phyloP scores from a whole-genome alignment of 768 basidiomycete species.

The Serendipita sp. region DNA sequence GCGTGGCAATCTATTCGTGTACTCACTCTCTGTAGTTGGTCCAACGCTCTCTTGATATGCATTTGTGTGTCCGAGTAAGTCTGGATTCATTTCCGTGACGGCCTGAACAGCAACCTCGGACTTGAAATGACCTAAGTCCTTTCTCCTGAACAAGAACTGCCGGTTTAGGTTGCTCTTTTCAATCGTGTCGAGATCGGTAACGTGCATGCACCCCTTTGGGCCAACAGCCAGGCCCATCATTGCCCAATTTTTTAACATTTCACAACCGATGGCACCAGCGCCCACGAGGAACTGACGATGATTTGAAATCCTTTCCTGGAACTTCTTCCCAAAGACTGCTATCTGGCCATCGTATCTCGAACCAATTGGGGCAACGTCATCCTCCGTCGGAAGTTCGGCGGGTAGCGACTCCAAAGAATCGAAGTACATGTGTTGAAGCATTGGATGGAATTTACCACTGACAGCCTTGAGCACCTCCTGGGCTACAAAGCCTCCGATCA shows the following conservation, averaged over 20 bases:
- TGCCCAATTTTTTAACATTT: conserved; percentile 98
- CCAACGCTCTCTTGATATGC: conserved; percentile 91
- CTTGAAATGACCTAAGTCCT: conserved; percentile 95
- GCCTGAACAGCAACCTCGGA: conserved; percentile 84
- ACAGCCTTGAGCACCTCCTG: conserved; percentile 96
- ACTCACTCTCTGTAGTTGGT: conserved; percentile 70
- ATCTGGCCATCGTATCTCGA: conserved; percentile 89
- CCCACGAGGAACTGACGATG: conserved; percentile 94
- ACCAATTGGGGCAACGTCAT: conserved; percentile 64
- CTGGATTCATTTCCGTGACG: conserved; percentile 91
- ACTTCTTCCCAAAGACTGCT: conserved; percentile 83
- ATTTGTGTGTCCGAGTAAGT: conserved; percentile 67
- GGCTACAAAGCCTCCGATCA: conserved; percentile 93
- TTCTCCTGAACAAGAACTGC: conserved; percentile 93
- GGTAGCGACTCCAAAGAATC: conserved; percentile 95
- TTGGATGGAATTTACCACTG: conserved; percentile 95
- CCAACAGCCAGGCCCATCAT: conserved; percentile 92
- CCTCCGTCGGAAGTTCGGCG: conserved; percentile 52
- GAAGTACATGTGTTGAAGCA: conserved; percentile 89
- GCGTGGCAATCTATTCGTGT: not conserved
- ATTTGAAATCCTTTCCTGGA: conserved; percentile 83
- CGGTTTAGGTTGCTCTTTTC: conserved; percentile 98
- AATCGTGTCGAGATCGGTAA: conserved; percentile 96
- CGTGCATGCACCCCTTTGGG: conserved; percentile 63
- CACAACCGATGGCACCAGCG: conserved; percentile 97